These are phyloP conservation scores for Sporothrix humicola DNA, from an alignment of 2,329 filamentous ascomycete species.

Conservation along the genomic window DNA sequence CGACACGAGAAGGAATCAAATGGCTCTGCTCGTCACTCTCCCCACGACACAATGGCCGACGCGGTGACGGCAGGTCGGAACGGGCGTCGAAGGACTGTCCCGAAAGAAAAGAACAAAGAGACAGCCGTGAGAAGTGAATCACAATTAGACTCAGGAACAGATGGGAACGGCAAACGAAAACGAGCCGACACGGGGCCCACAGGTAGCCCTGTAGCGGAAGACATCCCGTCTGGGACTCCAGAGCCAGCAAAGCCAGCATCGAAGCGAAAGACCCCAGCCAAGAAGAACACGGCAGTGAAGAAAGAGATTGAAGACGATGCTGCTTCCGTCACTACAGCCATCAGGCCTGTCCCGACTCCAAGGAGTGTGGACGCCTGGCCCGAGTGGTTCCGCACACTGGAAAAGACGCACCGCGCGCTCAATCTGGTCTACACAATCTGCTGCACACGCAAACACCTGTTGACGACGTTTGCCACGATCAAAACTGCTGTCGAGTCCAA, in stretches of 20 bases:
- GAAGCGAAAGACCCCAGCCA: conserved; percentile 5
- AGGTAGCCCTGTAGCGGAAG: neutral
- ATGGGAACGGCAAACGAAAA: conserved; percentile 24
- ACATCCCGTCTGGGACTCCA: neutral
- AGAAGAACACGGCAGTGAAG: neutral
- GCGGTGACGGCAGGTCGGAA: neutral
- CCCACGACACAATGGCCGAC: conserved; percentile 27
- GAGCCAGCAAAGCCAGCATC: neutral
- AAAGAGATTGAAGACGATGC: neutral
- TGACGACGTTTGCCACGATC: conserved; percentile 90
- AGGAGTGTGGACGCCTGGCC: conserved; percentile 67
- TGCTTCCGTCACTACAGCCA: neutral
- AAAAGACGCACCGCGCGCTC: conserved; percentile 79
- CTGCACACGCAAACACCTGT: conserved; percentile 87
- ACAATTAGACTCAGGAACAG: neutral
- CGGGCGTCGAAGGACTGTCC: neutral
- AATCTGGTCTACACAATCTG: conserved; percentile 96
- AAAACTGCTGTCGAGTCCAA: conserved; percentile 83
- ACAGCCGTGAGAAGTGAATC: neutral
- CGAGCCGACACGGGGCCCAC: neutral
- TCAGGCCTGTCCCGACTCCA: neutral
- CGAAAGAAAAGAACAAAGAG: neutral
- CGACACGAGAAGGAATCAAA: neutral
- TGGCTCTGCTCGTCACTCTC: neutral
- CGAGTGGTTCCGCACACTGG: conserved; percentile 71